A percentile compares a stretch with the other conserved stretches of the same genome.
Evolutionary conservation across 2,329 filamentous ascomycete species (phyloP).

Genomic region (Ceratocystis alfenasii): DNA sequence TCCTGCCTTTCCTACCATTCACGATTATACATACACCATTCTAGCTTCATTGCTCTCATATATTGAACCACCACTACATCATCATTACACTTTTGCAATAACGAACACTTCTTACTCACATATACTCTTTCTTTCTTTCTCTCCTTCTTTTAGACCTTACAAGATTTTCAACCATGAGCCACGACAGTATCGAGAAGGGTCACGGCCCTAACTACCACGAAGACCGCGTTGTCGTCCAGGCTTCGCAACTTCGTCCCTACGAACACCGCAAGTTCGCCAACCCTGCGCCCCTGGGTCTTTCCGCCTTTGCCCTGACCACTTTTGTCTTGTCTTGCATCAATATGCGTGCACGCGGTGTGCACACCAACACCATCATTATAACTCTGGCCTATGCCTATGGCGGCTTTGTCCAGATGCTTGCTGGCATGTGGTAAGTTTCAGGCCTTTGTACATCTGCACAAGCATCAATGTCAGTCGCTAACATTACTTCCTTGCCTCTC

Average conservation of each 20-base stretch:
- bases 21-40: neutral
- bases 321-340: constrained; percentile 69
- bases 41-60: constrained; percentile 6
- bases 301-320: constrained; percentile 70
- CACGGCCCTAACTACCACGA: constrained; percentile 20
- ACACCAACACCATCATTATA: constrained; percentile 53
- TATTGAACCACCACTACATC: neutral
- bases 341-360: constrained; percentile 49
- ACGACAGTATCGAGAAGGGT: constrained; percentile 21
- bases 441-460: neutral
- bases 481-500: neutral
- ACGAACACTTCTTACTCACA: constrained; percentile 16
- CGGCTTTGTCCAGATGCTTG: constrained; percentile 64
- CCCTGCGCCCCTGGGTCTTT: constrained; percentile 64
- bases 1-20: constrained; percentile 5
- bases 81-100: neutral
- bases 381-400: constrained; percentile 63
- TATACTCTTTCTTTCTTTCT: constrained; percentile 1
- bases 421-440: constrained; percentile 67
- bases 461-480: neutral
- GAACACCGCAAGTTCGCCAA: constrained; percentile 66
- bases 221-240: constrained; percentile 39
- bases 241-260: constrained; percentile 51
- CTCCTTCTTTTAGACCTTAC: constrained; percentile 19
- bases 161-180: constrained; percentile 21